These are phyloP conservation scores for Linum lewisii DNA, from an alignment of 345 rosid species.

Conservation along the genomic window DNA sequence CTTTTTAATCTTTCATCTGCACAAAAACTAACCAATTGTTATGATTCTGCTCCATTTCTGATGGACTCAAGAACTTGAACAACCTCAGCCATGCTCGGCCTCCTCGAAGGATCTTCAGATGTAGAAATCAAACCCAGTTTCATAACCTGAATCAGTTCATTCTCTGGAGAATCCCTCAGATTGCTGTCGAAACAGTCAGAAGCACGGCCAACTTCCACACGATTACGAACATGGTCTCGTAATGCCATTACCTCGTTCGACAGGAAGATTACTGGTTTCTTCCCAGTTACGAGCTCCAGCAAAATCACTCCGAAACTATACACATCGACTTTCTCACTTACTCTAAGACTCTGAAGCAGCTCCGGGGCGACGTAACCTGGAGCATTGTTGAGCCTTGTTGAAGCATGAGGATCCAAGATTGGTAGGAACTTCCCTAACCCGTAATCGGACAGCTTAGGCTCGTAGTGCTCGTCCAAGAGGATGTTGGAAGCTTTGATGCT, in stretches of 20 bases:
- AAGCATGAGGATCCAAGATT: slow-evolving; percentile 59
- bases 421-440: slow-evolving; percentile 81
- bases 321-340: slow-evolving; percentile 82
- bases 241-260: slow-evolving; percentile 58
- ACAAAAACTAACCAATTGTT: slow-evolving; percentile 20
- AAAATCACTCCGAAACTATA: slow-evolving; percentile 90
- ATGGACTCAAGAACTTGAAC: slow-evolving; percentile 96
- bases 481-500: slow-evolving; percentile 83
- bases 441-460: slow-evolving; percentile 76
- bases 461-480: slow-evolving; percentile 65
- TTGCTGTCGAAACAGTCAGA: slow-evolving; percentile 75
- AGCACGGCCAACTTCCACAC: slow-evolving; percentile 69
- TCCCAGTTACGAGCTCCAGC: slow-evolving; percentile 81
- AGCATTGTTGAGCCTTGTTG: slow-evolving; percentile 70
- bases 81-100: slow-evolving; percentile 97
- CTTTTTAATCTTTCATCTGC: slow-evolving; percentile 15
- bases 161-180: slow-evolving; percentile 69
- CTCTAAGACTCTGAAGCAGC: slow-evolving; percentile 65
- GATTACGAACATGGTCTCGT: slow-evolving; percentile 68
- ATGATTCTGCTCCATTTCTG: slow-evolving; percentile 44
- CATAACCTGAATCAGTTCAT: slow-evolving; percentile 87
- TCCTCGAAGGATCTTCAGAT: slow-evolving; percentile 57
- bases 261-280: slow-evolving; percentile 84
- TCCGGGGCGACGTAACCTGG: slow-evolving; percentile 99
- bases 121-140: slow-evolving; percentile 83